A percentile compares a stretch with the other conserved stretches of the same genome.
Conservation (phyloP, 768 basidiomycete species). For the Suillus plorans region DNA sequence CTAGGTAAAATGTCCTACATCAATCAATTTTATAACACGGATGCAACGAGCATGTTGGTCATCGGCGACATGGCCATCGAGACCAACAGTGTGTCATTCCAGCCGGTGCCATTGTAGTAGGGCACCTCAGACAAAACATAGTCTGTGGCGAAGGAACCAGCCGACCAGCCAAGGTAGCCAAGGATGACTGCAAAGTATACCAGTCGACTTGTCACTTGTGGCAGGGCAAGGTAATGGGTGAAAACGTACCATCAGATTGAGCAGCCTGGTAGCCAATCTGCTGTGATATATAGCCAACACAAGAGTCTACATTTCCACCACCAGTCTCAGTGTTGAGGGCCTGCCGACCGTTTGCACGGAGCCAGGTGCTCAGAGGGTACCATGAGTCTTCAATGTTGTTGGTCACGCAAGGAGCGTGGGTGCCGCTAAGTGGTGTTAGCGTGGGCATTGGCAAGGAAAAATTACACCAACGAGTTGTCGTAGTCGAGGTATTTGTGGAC, state of each 20-base stretch:
- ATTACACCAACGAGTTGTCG: conserved; percentile 45
- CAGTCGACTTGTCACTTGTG: background rate
- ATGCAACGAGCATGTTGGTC: conserved; percentile 15
- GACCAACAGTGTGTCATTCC: conserved; percentile 35
- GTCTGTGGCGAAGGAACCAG: conserved; percentile 46
- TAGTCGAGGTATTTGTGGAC: conserved; percentile 64
- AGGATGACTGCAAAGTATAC: conserved; percentile 37
- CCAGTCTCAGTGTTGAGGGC: conserved; percentile 64
- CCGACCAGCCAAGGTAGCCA: conserved; percentile 59
- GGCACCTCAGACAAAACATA: conserved; percentile 39
- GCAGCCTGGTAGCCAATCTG: conserved; percentile 47
- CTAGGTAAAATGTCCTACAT: too few relatives aligned
- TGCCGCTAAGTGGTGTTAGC: conserved; percentile 30
- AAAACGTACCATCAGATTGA: conserved; percentile 46
- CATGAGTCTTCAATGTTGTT: conserved; percentile 52
- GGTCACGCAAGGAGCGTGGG: conserved; percentile 48
- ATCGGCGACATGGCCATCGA: conserved; percentile 35
- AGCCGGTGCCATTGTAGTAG: conserved; percentile 29
- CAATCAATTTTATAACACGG: conserved; percentile 3
- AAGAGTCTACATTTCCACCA: conserved; percentile 53
- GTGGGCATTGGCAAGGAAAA: background rate
- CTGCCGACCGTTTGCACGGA: conserved; percentile 48
- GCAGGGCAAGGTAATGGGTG: background rate
- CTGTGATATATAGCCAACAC: conserved; percentile 45
- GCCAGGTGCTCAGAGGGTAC: conserved; percentile 47